Percentiles rank a stretch among this genome's conserved stretches.
These are phyloP conservation scores for Leccinum pachyderme DNA, from an alignment of 1,284 basidiomycete genomes.

Conservation along the genomic window DNA sequence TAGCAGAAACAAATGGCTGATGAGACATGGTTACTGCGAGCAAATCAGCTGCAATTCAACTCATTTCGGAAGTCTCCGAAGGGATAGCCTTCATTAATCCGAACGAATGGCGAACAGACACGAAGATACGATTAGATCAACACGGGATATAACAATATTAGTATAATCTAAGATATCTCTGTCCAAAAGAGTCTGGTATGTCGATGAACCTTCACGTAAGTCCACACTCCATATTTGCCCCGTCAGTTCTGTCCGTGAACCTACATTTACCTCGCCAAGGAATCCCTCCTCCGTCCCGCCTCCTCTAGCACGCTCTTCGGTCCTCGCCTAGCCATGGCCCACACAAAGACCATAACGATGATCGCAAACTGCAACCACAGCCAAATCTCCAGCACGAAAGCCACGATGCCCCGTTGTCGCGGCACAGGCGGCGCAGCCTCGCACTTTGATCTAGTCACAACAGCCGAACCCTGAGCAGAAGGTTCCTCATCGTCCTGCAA, in stretches of 20 bases:
- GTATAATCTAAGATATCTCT: conserved; percentile 24
- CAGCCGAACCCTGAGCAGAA: conserved; percentile 1
- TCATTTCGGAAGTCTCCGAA: no score
- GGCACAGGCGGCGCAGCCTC: conserved; percentile 11
- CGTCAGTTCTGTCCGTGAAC: neutral
- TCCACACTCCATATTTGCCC: neutral
- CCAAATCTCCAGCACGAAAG: conserved; percentile 68
- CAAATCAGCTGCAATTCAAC: no score
- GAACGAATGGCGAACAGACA: neutral
- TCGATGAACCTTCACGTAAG: no score
- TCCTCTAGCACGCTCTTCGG: conserved; percentile 65
- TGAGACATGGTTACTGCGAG: conserved; percentile 12
- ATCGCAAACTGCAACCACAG: conserved; percentile 75
- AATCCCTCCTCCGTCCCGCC: conserved; percentile 43
- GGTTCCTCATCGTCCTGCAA: conserved; percentile 11
- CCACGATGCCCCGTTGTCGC: conserved; percentile 40
- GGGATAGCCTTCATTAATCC: no score
- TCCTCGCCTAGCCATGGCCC: conserved; percentile 72
- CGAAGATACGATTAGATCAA: conserved; percentile 15
- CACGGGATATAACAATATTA: conserved; percentile 23
- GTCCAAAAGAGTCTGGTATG: conserved; percentile 6
- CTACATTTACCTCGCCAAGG: conserved; percentile 11
- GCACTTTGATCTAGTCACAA: conserved; percentile 1
- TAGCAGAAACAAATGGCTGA: conserved; percentile 35
- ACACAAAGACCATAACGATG: conserved; percentile 71